phyloP scores from a whole-genome alignment of 352 stramenopile species.

The Globisporangium abappressorium region DNA sequence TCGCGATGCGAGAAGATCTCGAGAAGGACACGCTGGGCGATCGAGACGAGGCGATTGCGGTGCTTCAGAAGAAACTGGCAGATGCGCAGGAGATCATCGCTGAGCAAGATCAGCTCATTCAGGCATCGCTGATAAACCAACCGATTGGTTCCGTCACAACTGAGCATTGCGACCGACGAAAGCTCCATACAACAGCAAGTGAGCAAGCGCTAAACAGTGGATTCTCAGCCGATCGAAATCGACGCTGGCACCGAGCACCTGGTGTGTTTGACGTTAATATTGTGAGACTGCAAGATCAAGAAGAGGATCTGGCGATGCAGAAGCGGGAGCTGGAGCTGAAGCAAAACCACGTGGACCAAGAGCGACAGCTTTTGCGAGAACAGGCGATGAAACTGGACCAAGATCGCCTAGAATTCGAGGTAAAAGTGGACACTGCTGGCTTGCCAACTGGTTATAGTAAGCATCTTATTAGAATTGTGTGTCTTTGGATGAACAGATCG shows the following conservation, averaged over 20 bases:
- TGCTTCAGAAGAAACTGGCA: slow-evolving; percentile 59
- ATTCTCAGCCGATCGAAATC: not conserved
- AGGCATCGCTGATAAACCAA: slow-evolving; percentile 43
- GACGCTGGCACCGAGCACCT: not conserved
- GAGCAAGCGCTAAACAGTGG: not conserved
- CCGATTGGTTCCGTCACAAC: not conserved
- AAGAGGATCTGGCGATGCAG: slow-evolving; percentile 36
- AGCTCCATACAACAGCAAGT: not conserved
- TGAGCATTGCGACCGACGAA: not conserved
- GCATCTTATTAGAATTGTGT: not conserved
- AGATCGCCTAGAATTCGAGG: slow-evolving; percentile 60
- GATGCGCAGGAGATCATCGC: slow-evolving; percentile 60
- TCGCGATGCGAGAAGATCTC: slow-evolving; percentile 54
- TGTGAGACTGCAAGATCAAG: slow-evolving; percentile 1
- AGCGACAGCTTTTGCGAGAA: slow-evolving; percentile 43
- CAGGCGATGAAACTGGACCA: slow-evolving; percentile 57
- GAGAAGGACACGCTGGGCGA: slow-evolving; percentile 23
- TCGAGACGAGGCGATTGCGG: slow-evolving; percentile 27
- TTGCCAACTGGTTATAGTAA: not conserved
- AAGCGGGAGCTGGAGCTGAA: slow-evolving; percentile 34
- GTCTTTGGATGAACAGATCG: slow-evolving; percentile 24
- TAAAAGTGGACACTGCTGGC: slow-evolving; percentile 16
- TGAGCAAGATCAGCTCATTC: slow-evolving; percentile 69
- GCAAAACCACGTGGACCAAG: slow-evolving; percentile 37
- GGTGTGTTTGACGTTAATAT: not conserved